These are phyloP conservation scores for Pilaira anomala DNA, from an alignment of 192 early-diverging fungal species.

Conservation along the genomic window DNA sequence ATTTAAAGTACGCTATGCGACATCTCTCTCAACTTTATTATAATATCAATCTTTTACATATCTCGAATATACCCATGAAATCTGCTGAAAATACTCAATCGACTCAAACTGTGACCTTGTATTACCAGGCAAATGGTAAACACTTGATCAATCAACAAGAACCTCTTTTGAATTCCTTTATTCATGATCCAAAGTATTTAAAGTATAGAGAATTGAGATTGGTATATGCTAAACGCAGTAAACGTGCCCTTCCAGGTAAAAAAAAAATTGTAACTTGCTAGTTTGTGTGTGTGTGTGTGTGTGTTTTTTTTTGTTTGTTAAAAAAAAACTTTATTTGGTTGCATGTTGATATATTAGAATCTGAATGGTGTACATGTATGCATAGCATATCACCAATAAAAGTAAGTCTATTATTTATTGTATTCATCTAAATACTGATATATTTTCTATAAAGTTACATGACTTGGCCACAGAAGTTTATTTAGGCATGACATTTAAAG, in stretches of 20 bases:
- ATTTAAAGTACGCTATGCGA: conserved; percentile 13
- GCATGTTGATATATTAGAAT: neutral
- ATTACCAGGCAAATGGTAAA: conserved; percentile 6
- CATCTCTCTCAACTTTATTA: conserved; percentile 19
- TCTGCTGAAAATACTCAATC: conserved; percentile 6
- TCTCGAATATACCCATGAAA: conserved; percentile 27
- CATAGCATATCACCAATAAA: conserved; percentile 16
- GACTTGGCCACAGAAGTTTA: conserved; percentile 17
- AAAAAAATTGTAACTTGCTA: no score
- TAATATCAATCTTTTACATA: conserved; percentile 14
- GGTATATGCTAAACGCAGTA: conserved; percentile 17
- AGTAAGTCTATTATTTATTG: conserved; percentile 10
- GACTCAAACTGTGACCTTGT: conserved; percentile 12
- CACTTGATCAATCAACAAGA: conserved; percentile 13
- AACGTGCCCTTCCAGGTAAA: conserved; percentile 20
- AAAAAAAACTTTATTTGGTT: neutral
- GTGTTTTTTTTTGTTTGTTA: neutral
- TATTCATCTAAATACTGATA: neutral
- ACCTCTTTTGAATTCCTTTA: neutral
- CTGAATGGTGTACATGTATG: conserved; percentile 25
- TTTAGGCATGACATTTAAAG: conserved; percentile 25
- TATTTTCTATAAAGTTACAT: neutral
- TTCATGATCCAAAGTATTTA: conserved; percentile 10
- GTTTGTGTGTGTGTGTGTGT: no score
- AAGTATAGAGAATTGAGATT: conserved; percentile 9